These are phyloP conservation scores for Poteriospumella lacustris DNA, from an alignment of 108 stramenopile species.

Conservation along the genomic window DNA sequence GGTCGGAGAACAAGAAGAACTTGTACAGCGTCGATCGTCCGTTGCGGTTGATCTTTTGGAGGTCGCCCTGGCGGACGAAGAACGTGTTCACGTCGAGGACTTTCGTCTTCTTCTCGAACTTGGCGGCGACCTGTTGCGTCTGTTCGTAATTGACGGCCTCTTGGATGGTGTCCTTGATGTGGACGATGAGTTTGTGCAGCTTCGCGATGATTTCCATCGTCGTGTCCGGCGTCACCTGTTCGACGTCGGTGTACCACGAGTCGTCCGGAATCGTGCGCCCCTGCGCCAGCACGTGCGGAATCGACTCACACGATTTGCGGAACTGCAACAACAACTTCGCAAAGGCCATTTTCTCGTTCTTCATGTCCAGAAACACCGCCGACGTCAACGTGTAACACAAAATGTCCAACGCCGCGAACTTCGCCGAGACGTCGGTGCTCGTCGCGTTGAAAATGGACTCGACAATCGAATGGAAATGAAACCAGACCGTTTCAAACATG, in stretches of 20 bases:
- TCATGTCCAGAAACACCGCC: constrained; percentile 72
- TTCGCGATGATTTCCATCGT: constrained; percentile 48
- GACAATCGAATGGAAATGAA: constrained; percentile 38
- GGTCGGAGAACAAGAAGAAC: constrained; percentile 88
- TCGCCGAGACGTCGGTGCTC: background rate
- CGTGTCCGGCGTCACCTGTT: background rate
- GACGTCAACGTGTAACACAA: constrained; percentile 68
- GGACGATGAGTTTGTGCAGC: constrained; percentile 60
- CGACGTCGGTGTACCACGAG: constrained; percentile 38
- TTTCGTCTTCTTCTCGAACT: constrained; percentile 66
- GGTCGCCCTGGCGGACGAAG: constrained; percentile 73
- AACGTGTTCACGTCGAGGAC: constrained; percentile 70
- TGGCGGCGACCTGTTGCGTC: constrained; percentile 60
- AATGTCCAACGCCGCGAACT: constrained; percentile 63
- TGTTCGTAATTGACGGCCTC: constrained; percentile 53
- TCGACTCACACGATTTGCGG: background rate
- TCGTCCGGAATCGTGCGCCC: constrained; percentile 1
- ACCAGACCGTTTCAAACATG: constrained; percentile 49
- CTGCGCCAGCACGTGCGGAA: background rate
- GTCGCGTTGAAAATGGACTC: constrained; percentile 21
- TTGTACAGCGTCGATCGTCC: constrained; percentile 67
- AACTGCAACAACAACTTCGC: constrained; percentile 32
- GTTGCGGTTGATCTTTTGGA: constrained; percentile 70
- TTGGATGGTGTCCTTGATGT: constrained; percentile 51
- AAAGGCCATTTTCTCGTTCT: constrained; percentile 49